Percentiles rank a stretch among this genome's conserved stretches.
Evolutionary conservation across 768 basidiomycete genomes (phyloP).

Genomic region (Multifurca ochricompacta): DNA sequence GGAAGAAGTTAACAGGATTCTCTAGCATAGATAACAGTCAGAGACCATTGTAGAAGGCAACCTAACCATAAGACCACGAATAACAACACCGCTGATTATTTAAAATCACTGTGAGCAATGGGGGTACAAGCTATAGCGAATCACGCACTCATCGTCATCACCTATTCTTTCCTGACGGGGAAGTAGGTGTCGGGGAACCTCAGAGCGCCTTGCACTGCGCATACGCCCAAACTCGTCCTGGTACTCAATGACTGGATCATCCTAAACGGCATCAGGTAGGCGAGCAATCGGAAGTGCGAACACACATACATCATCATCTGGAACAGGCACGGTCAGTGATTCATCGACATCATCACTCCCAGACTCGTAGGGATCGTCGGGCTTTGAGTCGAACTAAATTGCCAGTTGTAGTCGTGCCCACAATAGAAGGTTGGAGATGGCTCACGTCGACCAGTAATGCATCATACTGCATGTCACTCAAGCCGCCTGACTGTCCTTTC

Average conservation of each 20-base stretch:
- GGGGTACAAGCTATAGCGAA: neutral
- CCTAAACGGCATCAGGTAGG: constrained; percentile 29
- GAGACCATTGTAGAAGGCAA: neutral
- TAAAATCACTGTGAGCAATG: neutral
- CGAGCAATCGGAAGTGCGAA: neutral
- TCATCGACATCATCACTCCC: constrained; percentile 78
- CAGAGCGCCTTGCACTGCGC: constrained; percentile 59
- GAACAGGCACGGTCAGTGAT: constrained; percentile 54
- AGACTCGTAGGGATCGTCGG: constrained; percentile 45
- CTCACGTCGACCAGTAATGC: constrained; percentile 71
- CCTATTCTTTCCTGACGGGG: constrained; percentile 21
- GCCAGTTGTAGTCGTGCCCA: neutral
- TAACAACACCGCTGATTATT: constrained; percentile 17
- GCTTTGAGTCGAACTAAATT: constrained; percentile 58
- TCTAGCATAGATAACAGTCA: constrained; percentile 34
- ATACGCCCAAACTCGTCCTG: constrained; percentile 83
- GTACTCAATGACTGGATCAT: constrained; percentile 78
- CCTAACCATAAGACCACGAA: constrained; percentile 7
- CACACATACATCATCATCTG: constrained; percentile 35
- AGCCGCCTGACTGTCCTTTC: constrained; percentile 70
- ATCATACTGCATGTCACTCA: constrained; percentile 69
- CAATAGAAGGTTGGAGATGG: constrained; percentile 1
- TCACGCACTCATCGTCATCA: constrained; percentile 28
- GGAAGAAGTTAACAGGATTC: constrained; percentile 80
- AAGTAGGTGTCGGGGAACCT: constrained; percentile 63